Evolutionary conservation across 2,329 filamentous ascomycete species (phyloP), one percentile per base, ranked within the genome.

Genomic region (Aureobasidium pullulans): DNA sequence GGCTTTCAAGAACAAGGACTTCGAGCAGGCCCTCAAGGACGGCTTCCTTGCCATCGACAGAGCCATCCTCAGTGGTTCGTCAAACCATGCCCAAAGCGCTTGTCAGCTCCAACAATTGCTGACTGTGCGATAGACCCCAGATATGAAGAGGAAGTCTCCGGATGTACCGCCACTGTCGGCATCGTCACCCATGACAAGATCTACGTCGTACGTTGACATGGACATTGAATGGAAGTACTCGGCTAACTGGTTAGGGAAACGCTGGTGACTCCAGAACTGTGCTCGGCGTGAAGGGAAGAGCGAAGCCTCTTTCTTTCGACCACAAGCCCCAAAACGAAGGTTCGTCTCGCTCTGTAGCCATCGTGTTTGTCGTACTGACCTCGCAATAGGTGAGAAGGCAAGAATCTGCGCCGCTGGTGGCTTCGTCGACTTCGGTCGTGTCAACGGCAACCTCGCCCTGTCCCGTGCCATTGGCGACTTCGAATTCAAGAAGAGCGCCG

Each of bases 301-400:
- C 94, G 66, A 99, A 97, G 79, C 94, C 94, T 56, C 81, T 99
- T 62, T 99, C 94, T n/a, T 96, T 96, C 72, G 94, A 99, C 74
- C 94, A 99, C 81, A 99, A 99, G 78, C 94, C 94, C 43, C 92
- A 96, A 74, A 96, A 97, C 67, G 94, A 99, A 83, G 90, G 91
- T 95, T 72, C 60, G 65, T 13, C 42, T 60, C n/a, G 62, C 9
- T 32, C 52, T 28, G 43, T 52, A 32, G 54, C 60, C 46, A 13
- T 16, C 4, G 2, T 11, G 5, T 6, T 9, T 23, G 13, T 70
- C 46, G 71, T 61, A 31, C 29, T 34, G n/a, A 61, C 39, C 6
- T 10, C 5, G 1, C 6, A 42, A 67, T 68, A 96, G 90, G 86
- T 72, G 94, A 99, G 77, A 97, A 96, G 77, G 92, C 92, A 65